A percentile compares a stretch with the other conserved stretches of the same genome.
These are phyloP conservation scores for Phoma sp. DNA, from an alignment of 2,329 filamentous ascomycete genomes.

Conservation along the genomic window DNA sequence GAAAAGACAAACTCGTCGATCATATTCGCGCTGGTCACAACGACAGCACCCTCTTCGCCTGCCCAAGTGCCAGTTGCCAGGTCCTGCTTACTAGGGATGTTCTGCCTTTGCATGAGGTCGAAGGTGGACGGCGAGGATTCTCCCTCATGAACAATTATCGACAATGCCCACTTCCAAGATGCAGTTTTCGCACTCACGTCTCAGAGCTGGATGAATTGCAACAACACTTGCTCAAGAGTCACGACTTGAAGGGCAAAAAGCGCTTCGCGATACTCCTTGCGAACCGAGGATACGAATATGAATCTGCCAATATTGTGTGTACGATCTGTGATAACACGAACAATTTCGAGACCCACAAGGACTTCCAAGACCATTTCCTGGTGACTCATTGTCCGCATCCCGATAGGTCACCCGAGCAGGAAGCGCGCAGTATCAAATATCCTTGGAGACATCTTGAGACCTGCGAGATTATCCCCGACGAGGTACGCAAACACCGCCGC, in stretches of 20 bases:
- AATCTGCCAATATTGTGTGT: constrained; percentile 8
- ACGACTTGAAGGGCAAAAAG: constrained; percentile 11
- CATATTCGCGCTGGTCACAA: constrained; percentile 25
- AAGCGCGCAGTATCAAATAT: too few species aligned
- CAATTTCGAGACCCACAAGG: neutral
- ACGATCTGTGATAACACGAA: constrained; percentile 11
- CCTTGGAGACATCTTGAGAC: neutral
- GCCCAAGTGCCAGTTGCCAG: neutral
- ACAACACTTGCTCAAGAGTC: constrained; percentile 14
- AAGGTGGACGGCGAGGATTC: too few species aligned
- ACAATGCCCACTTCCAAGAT: constrained; percentile 14
- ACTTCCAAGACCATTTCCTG: constrained; percentile 11
- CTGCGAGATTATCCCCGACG: neutral
- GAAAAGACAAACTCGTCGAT: constrained; percentile 22
- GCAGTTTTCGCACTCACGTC: neutral
- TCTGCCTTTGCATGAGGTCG: constrained; percentile 1
- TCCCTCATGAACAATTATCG: neutral
- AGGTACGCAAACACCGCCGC: constrained; percentile 18
- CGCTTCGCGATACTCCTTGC: neutral
- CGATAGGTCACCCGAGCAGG: too few species aligned
- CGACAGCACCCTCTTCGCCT: constrained; percentile 14
- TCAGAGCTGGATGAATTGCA: constrained; percentile 2
- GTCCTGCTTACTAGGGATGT: constrained; percentile 2
- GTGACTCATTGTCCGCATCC: constrained; percentile 1
- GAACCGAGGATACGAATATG: constrained; percentile 14